Conservation (phyloP, 2,329 filamentous ascomycete species). For the Verticillium longisporum region DNA sequence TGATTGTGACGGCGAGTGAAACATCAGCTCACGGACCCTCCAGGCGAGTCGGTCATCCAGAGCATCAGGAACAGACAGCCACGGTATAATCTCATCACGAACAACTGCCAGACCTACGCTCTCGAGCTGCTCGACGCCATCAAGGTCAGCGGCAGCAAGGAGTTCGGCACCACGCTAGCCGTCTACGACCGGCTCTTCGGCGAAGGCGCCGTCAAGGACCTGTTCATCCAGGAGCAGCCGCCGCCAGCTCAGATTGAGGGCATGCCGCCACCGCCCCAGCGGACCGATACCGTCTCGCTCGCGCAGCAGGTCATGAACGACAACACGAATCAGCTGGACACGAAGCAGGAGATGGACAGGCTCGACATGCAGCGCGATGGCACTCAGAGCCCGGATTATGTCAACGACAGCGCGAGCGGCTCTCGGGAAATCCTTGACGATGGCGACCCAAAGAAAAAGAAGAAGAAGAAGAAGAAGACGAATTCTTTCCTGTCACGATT, state of each 20-base stretch:
- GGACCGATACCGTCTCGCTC: conserved; percentile 34
- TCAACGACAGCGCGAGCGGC: background rate
- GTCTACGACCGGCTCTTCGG: conserved; percentile 46
- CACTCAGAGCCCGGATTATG: background rate
- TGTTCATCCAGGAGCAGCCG: conserved; percentile 32
- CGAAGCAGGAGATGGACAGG: conserved; percentile 22
- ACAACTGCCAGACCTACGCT: conserved; percentile 55
- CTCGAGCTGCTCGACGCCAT: conserved; percentile 46
- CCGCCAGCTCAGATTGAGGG: conserved; percentile 2
- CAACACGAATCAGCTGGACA: conserved; percentile 44
- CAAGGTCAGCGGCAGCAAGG: conserved; percentile 38
- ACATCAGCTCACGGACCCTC: background rate
- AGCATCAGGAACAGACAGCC: conserved; percentile 40
- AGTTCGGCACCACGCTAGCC: conserved; percentile 47
- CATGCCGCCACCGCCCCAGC: conserved; percentile 5
- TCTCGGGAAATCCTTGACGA: background rate
- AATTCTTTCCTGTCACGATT: background rate
- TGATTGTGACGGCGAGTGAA: background rate
- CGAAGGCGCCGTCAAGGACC: conserved; percentile 40
- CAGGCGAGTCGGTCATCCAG: conserved; percentile 46
- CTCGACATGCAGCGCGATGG: conserved; percentile 7
- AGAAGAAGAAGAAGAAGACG: background rate
- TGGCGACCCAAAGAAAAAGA: background rate
- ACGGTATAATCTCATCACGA: conserved; percentile 51
- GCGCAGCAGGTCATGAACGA: conserved; percentile 48